Evolutionary conservation across 2,329 filamentous ascomycete species (phyloP).

Genomic region (Huntiella moniliformis): DNA sequence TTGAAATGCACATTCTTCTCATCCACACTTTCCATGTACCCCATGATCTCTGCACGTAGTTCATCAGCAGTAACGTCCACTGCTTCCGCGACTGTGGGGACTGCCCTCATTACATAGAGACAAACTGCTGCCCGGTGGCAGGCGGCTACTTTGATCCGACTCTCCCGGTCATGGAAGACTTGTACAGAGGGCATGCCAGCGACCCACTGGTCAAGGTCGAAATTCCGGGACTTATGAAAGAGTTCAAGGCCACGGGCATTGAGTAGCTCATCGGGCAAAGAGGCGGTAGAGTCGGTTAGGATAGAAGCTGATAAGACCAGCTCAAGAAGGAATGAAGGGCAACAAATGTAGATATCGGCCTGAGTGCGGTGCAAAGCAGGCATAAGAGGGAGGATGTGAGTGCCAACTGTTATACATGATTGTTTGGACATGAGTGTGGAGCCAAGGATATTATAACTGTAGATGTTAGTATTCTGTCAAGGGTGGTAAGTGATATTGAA

Average conservation of each 20-base stretch:
- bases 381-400: constrained; percentile 22
- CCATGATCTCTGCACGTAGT: constrained; percentile 30
- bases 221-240: constrained; percentile 23
- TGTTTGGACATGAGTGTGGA: constrained; percentile 21
- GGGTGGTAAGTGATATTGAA: constrained; percentile 2
- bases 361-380: constrained; percentile 24
- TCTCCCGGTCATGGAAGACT: constrained; percentile 22
- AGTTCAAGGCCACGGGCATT: constrained; percentile 22
- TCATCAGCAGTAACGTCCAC: constrained; percentile 23
- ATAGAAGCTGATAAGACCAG: constrained; percentile 27
- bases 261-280: constrained; percentile 17
- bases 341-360: constrained; percentile 25
- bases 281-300: constrained; percentile 22
- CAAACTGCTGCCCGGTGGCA: constrained; percentile 29
- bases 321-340: constrained; percentile 25
- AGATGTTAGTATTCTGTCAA: not conserved
- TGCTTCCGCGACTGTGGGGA: constrained; percentile 22
- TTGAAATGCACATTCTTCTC: constrained; percentile 35
- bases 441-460: constrained; percentile 24
- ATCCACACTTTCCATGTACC: constrained; percentile 29
- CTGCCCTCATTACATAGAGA: constrained; percentile 26
- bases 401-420: constrained; percentile 22
- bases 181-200: constrained; percentile 20
- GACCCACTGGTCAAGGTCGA: constrained; percentile 27
- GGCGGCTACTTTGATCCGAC: constrained; percentile 25